phyloP scores from a whole-genome alignment of 441 rosid species.

The Brassica hybrid region DNA sequence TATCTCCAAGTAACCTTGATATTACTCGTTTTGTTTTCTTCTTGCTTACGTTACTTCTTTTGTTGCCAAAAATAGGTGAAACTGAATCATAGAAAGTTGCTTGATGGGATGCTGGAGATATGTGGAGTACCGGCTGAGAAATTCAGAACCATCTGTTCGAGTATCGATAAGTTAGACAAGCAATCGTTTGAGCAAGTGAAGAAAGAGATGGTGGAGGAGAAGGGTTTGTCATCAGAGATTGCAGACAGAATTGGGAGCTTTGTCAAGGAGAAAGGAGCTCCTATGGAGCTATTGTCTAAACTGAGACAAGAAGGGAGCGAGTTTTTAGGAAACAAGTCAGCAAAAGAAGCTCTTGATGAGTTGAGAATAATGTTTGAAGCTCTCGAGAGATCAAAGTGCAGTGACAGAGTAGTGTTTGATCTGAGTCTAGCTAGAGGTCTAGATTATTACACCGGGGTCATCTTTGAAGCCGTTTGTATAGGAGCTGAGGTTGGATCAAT shows the following conservation, averaged over 20 bases:
- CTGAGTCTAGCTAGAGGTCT: slow-evolving; percentile 98
- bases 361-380: slow-evolving; percentile 82
- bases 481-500: slow-evolving; percentile 95
- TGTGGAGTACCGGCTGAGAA: slow-evolving; percentile 66
- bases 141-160: slow-evolving; percentile 66
- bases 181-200: slow-evolving; percentile 75
- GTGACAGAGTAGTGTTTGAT: slow-evolving; percentile 81
- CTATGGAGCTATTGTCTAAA: slow-evolving; percentile 62
- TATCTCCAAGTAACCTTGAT: too few species aligned
- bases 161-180: slow-evolving; percentile 66
- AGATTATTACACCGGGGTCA: slow-evolving; percentile 93
- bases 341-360: slow-evolving; percentile 74
- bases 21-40: too few species aligned
- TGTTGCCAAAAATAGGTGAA: slow-evolving; percentile 35
- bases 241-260: slow-evolving; percentile 79
- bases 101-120: slow-evolving; percentile 77
- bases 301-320: slow-evolving; percentile 65
- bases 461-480: slow-evolving; percentile 83
- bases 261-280: slow-evolving; percentile 79
- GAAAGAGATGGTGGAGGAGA: slow-evolving; percentile 96
- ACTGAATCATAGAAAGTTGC: slow-evolving; percentile 84
- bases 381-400: slow-evolving; percentile 74
- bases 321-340: slow-evolving; percentile 61
- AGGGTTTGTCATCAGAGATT: slow-evolving; percentile 68
- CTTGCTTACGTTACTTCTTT: too few species aligned